A percentile compares a stretch with the other conserved stretches of the same genome.
phyloP scores from a whole-genome alignment of 2,329 filamentous ascomycete genomes.

The Rachicladosporium sp. region DNA sequence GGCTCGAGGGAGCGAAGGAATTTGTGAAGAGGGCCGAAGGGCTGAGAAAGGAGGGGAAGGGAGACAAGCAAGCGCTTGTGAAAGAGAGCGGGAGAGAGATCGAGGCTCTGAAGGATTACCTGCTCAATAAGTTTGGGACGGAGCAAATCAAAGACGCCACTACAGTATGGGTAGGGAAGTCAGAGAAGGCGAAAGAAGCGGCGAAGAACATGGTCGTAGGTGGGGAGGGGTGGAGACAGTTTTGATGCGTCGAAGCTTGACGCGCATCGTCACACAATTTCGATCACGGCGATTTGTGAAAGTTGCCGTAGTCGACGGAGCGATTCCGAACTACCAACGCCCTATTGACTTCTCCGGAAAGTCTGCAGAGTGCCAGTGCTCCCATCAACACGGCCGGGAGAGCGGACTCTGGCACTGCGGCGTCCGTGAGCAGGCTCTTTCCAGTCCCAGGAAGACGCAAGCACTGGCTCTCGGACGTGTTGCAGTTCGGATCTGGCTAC shows the following conservation, averaged over 20 bases:
- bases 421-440: too few relatives aligned
- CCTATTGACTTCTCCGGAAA: too few relatives aligned
- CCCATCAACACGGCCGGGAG: too few relatives aligned
- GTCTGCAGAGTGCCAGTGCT: too few relatives aligned
- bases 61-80: constrained; percentile 22
- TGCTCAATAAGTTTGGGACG: constrained; percentile 33
- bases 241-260: constrained; percentile 19
- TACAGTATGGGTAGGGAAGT: constrained; percentile 30
- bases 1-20: constrained; percentile 13
- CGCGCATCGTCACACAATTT: too few relatives aligned
- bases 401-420: too few relatives aligned
- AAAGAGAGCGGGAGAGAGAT: constrained; percentile 29
- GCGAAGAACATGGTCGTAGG: constrained; percentile 33
- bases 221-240: constrained; percentile 33
- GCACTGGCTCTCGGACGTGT: too few relatives aligned
- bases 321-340: too few relatives aligned
- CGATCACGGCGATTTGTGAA: too few relatives aligned
- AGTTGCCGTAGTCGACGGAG: too few relatives aligned
- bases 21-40: constrained; percentile 28
- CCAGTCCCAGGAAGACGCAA: too few relatives aligned
- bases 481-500: too few relatives aligned
- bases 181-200: constrained; percentile 29
- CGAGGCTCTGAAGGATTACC: constrained; percentile 31
- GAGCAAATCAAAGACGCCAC: constrained; percentile 32
- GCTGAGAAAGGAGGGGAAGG: constrained; percentile 21